Evolutionary conservation across 73 alveolate species (phyloP), one percentile per base, ranked within the genome.

Genomic region (Stentor roeselii): DNA sequence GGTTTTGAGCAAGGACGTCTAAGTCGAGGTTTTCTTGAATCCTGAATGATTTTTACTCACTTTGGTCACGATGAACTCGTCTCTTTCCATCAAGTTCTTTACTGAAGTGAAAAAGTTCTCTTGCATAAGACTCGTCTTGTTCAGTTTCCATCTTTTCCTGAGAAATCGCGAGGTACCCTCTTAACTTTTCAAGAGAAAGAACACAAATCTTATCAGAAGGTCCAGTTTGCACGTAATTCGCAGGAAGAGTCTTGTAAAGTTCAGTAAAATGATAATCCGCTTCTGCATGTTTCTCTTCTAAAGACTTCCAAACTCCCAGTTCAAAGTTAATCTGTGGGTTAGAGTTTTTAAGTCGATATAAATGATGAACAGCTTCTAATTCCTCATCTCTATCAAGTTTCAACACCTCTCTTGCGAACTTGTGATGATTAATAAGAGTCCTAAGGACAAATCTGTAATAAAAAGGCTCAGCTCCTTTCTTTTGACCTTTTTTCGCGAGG

Each of bases 91-190:
- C 80, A 27, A 67, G 41, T 32, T 67, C 80, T 67, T 32, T 67
- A 67, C 80, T 67, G 41, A 27, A 67, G 34, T 67, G 80, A 34
- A 67, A 67, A 21, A 67, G 80, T 32, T 67, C 80, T 67, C 80
- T n/a, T n/a, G 80, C 80, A 34, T 67, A 67, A 1, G 80, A 67
- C 80, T 67, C 80, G 41, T 67, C 80, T 67, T 67, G n/a, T 67
- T 67, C 80, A 14, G 34, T 67, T 67, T 67, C 80, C 80, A 67
- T 67, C 41, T 21, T 67, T 34, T 67, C 80, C 21, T 36, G 80
- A 40, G 34, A 21, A 32, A 67, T 67, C 37, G 42, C 80, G 14
- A 67, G 41, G 34, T 67, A 67, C 80, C 80, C 80, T 67, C 34
- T 67, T 1, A 67, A 40, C 80, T 67, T 67, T 1, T 67, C 80